A percentile compares a stretch with the other conserved stretches of the same genome.
Evolutionary conservation across 2,329 filamentous ascomycete species (phyloP).

Genomic region (Neodidymelliopsis sp.): DNA sequence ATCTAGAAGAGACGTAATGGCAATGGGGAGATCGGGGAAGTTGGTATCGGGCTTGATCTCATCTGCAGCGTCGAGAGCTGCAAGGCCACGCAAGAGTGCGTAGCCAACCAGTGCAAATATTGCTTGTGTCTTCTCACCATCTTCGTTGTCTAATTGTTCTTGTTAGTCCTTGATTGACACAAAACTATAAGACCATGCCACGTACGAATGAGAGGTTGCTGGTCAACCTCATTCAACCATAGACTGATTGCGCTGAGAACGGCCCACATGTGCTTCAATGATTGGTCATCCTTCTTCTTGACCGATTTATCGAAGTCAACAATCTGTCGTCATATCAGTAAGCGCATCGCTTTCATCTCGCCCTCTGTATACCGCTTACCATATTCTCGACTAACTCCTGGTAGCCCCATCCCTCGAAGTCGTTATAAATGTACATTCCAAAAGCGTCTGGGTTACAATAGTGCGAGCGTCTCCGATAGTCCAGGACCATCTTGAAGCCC

Average conservation of each 20-base stretch:
- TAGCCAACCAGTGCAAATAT: conserved; percentile 19
- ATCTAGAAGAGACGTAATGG: conserved; percentile 16
- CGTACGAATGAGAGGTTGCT: conserved; percentile 14
- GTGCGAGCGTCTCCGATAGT: conserved; percentile 4
- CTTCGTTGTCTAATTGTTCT: conserved; percentile 13
- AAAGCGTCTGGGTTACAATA: conserved; percentile 28
- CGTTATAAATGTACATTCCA: conserved; percentile 27
- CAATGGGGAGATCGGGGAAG: conserved; percentile 17
- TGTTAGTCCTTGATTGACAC: neutral
- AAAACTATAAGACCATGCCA: no score
- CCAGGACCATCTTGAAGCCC: conserved; percentile 17
- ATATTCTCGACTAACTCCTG: conserved; percentile 27
- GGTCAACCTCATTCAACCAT: conserved; percentile 20
- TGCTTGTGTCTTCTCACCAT: conserved; percentile 15
- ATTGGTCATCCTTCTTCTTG: conserved; percentile 15
- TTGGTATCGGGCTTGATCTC: conserved; percentile 21
- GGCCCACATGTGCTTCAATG: conserved; percentile 18
- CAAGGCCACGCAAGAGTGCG: conserved; percentile 20
- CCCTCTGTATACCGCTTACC: neutral
- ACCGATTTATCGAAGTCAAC: conserved; percentile 18
- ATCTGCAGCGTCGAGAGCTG: conserved; percentile 18
- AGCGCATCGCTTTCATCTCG: neutral
- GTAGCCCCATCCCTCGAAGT: conserved; percentile 23
- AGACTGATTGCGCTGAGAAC: conserved; percentile 20
- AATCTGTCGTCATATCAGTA: conserved; percentile 13